Base-by-base conservation (phyloP, 2,329 filamentous ascomycete species). In the Trichoderma simmonsii region DNA sequence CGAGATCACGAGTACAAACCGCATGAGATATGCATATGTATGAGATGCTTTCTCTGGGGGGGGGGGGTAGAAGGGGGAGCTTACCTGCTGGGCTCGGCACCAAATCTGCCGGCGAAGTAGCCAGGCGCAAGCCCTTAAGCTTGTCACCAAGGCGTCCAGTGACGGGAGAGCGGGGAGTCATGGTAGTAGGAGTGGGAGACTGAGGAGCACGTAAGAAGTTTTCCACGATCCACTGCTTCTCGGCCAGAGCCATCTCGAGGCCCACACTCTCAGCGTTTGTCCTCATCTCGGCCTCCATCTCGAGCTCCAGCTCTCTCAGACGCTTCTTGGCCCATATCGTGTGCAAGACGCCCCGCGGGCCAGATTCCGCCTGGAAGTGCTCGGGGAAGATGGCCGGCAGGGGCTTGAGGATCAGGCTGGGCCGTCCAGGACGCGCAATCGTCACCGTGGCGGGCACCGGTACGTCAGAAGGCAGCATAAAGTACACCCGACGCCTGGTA, bases 241-340 rank as follows among this genome's bases (percentile, higher is more conserved):
- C 94, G 72, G 93, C 89, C 62, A 93, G 80, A 0, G 92, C 93
- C 91, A 97, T 97, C 78, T 93, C 90, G 71, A 97, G 83, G 2
- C 92, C 94, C 21, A 97, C 89, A 24, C 94, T 92, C 82, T 97
- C 94, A 14, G 88, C 87, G 78, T 97, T 97, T 74, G 86, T 84
- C 76, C 87, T 87, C 78, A 91, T 87, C 83, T 97, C 94, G 8
- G 85, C 84, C 11, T 88, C 89, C 76, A 97, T 95, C 83, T 97
- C 94, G 72, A 86, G 86, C 66, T 94, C 89, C 62, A 97, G 84
- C 74, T 92, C 90, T 36, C 90, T 89, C 26, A 97, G 83, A 56
- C 94, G 86, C 80, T 93, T 91, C 84, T 94, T 94, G 21, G 93
- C 95, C 94, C 95, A 98, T 72, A 95, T 90, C 2, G 93, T 97